Evolutionary conservation across 2,329 filamentous ascomycete genomes (phyloP), one percentile per base, ranked within the genome.

Genomic region (Neofusicoccum parvum): DNA sequence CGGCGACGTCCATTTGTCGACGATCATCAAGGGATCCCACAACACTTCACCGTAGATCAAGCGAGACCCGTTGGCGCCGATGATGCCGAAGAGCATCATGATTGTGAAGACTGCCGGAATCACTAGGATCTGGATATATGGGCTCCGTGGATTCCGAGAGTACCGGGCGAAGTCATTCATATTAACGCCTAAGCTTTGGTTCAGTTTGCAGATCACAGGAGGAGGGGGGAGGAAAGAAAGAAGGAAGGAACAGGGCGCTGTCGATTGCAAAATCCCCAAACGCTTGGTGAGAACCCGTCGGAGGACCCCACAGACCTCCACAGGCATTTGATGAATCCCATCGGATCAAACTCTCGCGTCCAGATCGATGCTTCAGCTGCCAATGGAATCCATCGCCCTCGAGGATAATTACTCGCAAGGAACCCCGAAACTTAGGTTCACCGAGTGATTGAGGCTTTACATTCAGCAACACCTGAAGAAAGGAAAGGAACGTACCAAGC

Each of bases 51-150:
- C 69, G 49, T 71, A 71, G 3, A 67, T 43, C 45, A 62, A 17
- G n/a, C 69, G 65, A 0, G 65, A 59, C 10, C 70, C 69, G 0
- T 68, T 65, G 17, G 68, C 71, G 32, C 72, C 72, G 36, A 71
- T 71, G 32, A 75, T 69, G 20, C 72, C 73, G 10, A 70, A 66
- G 27, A 71, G 69, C 12, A 70, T 70, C 59, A 75, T 70, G 34
- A 75, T 46, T 12, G 69, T 72, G 39, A 74, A 74, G 60, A 73
- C 72, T 64, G 68, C 66, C 0, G 72, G 72, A 54, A 74, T 72
- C 53, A 79, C 74, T 20, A 78, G 66, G 2, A 74, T 71, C 66
- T 80, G 77, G 66, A 78, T 71, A 64, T 79, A 72, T 41, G 73
- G 71, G 48, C 68, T 70, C 41, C 50, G 54, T 17, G 67, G 65